These are phyloP conservation scores for Ustilago trichophora DNA, from an alignment of 1,284 basidiomycete genomes.

Conservation along the genomic window DNA sequence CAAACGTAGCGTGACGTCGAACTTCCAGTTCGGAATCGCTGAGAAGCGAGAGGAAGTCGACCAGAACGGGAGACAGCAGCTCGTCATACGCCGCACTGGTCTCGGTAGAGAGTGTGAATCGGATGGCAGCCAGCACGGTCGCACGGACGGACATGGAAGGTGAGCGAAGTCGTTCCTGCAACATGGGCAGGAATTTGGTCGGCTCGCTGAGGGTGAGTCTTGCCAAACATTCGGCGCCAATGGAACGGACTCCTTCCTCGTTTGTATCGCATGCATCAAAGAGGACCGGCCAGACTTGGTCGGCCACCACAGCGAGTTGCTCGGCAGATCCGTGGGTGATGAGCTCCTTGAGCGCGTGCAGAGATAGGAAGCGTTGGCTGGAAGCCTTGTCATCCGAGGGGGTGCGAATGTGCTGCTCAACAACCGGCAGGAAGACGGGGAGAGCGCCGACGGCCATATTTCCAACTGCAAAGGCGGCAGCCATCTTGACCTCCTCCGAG, in stretches of 20 bases:
- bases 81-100: constrained; percentile 85
- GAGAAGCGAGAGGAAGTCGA: constrained; percentile 89
- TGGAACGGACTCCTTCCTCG: constrained; percentile 90
- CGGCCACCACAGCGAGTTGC: constrained; percentile 84
- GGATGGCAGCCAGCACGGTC: constrained; percentile 89
- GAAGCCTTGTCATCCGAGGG: constrained; percentile 61
- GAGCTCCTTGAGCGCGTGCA: constrained; percentile 95
- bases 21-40: constrained; percentile 75
- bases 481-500: constrained; percentile 57
- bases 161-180: constrained; percentile 74
- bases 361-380: constrained; percentile 71
- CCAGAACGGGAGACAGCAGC: constrained; percentile 81
- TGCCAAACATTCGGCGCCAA: constrained; percentile 94
- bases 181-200: constrained; percentile 76
- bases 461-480: constrained; percentile 70
- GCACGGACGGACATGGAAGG: constrained; percentile 72
- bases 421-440: constrained; percentile 81
- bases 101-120: constrained; percentile 89
- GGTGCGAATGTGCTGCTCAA: constrained; percentile 80
- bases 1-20: constrained; percentile 70
- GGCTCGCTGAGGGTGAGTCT: constrained; percentile 92
- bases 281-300: constrained; percentile 83
- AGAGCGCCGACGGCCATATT: constrained; percentile 94
- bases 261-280: constrained; percentile 64
- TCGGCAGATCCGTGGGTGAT: constrained; percentile 86